These are phyloP conservation scores for Colletotrichum tanaceti DNA, from an alignment of 2,329 filamentous ascomycete genomes.

Conservation along the genomic window DNA sequence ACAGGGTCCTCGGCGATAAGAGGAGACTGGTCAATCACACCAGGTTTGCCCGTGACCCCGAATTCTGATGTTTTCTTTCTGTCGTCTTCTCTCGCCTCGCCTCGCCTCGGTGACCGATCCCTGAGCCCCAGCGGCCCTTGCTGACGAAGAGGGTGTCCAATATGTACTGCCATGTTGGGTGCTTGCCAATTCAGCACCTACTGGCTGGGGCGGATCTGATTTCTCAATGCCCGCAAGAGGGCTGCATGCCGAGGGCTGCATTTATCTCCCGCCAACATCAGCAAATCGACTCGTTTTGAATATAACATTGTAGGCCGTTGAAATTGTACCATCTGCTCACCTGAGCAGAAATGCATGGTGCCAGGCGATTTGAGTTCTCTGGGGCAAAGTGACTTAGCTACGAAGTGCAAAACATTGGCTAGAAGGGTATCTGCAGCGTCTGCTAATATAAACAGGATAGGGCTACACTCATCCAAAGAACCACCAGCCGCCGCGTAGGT, in stretches of 20 bases:
- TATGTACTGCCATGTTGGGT: conserved; percentile 1
- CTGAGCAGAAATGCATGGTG: conserved; percentile 2
- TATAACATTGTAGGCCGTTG: conserved; percentile 15
- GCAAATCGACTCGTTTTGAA: conserved; percentile 21
- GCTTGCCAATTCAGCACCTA: background rate
- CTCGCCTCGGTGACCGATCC: conserved; percentile 25
- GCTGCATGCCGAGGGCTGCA: conserved; percentile 7
- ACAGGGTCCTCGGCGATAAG: conserved; percentile 36
- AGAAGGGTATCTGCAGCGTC: conserved; percentile 30
- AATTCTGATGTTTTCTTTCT: background rate
- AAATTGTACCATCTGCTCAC: conserved; percentile 8
- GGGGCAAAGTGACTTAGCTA: background rate
- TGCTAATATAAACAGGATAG: conserved; percentile 13
- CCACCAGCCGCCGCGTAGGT: conserved; percentile 8
- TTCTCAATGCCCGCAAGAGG: background rate
- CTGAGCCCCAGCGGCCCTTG: background rate
- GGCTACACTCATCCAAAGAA: conserved; percentile 37
- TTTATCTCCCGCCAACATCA: background rate
- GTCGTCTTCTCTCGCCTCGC: background rate
- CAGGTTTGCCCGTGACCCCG: conserved; percentile 2
- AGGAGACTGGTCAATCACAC: conserved; percentile 7
- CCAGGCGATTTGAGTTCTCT: background rate
- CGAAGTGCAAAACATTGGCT: conserved; percentile 2
- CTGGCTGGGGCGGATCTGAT: background rate
- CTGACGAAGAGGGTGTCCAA: background rate